Percentiles rank a stretch among this genome's conserved stretches.
Conservation (phyloP, 1,284 basidiomycete species). For the Chiua sp. region DNA sequence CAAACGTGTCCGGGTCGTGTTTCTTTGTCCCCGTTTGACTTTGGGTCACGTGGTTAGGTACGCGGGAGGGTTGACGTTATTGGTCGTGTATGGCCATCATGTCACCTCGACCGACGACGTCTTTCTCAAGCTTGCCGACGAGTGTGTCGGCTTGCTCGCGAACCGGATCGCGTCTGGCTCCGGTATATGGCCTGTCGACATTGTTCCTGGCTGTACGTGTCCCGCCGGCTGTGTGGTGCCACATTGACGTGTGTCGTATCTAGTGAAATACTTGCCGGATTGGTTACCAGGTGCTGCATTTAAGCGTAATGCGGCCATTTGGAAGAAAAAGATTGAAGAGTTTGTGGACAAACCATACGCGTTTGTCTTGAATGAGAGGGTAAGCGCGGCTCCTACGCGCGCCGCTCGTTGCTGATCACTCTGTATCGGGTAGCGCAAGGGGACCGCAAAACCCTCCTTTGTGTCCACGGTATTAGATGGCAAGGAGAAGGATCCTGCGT, state of each 20-base stretch:
- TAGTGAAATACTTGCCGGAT: constrained; percentile 46
- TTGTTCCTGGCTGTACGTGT: constrained; percentile 53
- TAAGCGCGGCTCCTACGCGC: constrained; percentile 25
- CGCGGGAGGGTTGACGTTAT: constrained; percentile 64
- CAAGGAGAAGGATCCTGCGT: constrained; percentile 19
- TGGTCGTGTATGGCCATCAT: constrained; percentile 70
- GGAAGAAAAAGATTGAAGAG: constrained; percentile 70
- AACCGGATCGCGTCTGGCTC: constrained; percentile 68
- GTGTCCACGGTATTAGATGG: constrained; percentile 62
- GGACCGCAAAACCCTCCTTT: constrained; percentile 61
- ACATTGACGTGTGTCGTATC: neutral
- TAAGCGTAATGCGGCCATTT: constrained; percentile 58
- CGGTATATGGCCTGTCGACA: constrained; percentile 72
- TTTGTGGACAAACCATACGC: constrained; percentile 70
- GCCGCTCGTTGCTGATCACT: neutral
- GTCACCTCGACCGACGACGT: constrained; percentile 55
- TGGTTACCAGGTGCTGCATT: constrained; percentile 56
- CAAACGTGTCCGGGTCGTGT: neutral
- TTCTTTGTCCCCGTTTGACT: neutral
- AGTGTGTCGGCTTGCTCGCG: constrained; percentile 61
- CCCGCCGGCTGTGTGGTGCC: neutral
- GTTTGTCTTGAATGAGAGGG: constrained; percentile 61
- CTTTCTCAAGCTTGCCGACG: constrained; percentile 63
- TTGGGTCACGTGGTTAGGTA: constrained; percentile 42
- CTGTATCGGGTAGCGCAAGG: constrained; percentile 48